Evolutionary conservation across 2,329 filamentous ascomycete genomes (phyloP).

Genomic region (Exophiala bonariae): DNA sequence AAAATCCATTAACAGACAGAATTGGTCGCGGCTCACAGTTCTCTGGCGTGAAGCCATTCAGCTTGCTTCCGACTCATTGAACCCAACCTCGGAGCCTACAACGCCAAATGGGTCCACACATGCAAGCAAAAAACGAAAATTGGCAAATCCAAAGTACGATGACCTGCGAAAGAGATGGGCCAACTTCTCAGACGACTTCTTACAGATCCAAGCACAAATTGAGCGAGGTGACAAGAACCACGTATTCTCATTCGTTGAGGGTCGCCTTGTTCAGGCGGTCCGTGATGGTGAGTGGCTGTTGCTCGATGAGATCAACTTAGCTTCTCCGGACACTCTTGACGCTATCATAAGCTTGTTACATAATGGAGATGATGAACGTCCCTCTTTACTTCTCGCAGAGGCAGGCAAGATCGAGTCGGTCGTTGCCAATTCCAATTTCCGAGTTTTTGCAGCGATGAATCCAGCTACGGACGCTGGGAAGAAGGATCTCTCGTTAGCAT

Average conservation of each 20-base stretch:
- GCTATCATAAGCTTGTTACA: slow-evolving; percentile 85
- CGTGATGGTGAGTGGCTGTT: slow-evolving; percentile 96
- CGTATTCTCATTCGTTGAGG: slow-evolving; percentile 93
- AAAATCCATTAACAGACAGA: slow-evolving; percentile 75
- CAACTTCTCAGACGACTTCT: slow-evolving; percentile 70
- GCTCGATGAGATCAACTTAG: slow-evolving; percentile 95
- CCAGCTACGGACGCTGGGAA: slow-evolving; percentile 97
- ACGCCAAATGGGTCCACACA: slow-evolving; percentile 20
- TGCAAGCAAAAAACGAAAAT: slow-evolving; percentile 70
- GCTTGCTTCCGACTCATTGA: slow-evolving; percentile 72
- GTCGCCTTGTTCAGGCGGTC: slow-evolving; percentile 93
- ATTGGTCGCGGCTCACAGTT: slow-evolving; percentile 84
- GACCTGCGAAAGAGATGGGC: slow-evolving; percentile 74
- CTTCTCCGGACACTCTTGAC: slow-evolving; percentile 90
- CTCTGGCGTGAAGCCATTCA: slow-evolving; percentile 87
- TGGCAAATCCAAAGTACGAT: slow-evolving; percentile 53
- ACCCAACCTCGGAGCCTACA: slow-evolving; percentile 35
- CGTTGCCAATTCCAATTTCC: slow-evolving; percentile 85
- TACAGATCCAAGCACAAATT: slow-evolving; percentile 75
- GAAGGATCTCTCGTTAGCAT: slow-evolving; percentile 82
- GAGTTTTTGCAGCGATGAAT: slow-evolving; percentile 98
- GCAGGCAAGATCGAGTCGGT: slow-evolving; percentile 91
- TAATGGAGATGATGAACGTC: slow-evolving; percentile 67
- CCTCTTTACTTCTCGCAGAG: slow-evolving; percentile 87
- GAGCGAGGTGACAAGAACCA: slow-evolving; percentile 74